Evolutionary conservation across 108 stramenopile species (phyloP).

Genomic region (Conticribra guillardii): DNA sequence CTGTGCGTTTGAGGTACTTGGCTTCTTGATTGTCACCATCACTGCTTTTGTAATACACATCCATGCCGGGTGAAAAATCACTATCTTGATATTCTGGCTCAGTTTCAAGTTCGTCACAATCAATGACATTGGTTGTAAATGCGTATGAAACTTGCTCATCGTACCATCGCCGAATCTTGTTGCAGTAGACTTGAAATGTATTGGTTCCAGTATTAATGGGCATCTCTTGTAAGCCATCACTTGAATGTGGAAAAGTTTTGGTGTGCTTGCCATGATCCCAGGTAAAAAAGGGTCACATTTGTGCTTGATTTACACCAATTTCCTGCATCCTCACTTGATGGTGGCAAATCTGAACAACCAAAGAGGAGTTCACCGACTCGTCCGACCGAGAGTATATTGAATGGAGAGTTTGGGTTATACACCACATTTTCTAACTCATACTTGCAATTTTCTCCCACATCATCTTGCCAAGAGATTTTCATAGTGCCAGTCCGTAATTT

Average conservation of each 20-base stretch:
- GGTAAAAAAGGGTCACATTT: not conserved
- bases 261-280: no score
- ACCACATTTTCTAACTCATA: slow-evolving; percentile 5
- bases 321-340: not conserved
- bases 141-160: slow-evolving; percentile 4
- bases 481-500: not conserved
- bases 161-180: not conserved
- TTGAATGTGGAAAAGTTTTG: not conserved
- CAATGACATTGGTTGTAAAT: not conserved
- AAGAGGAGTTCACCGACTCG: not conserved
- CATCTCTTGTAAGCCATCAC: not conserved
- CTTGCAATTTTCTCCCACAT: not conserved
- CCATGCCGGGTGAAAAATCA: no score
- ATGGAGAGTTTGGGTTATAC: not conserved
- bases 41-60: not conserved
- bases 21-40: no score
- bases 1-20: no score
- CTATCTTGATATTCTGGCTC: no score
- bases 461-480: not conserved
- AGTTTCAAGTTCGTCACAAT: slow-evolving; percentile 8
- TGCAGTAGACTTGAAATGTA: no score
- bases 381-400: slow-evolving; percentile 5
- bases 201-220: slow-evolving; percentile 4
- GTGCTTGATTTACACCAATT: not conserved
- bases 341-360: not conserved